These are phyloP conservation scores for Trichoderma sp. DNA, from an alignment of 2,329 filamentous ascomycete species.

Conservation along the genomic window DNA sequence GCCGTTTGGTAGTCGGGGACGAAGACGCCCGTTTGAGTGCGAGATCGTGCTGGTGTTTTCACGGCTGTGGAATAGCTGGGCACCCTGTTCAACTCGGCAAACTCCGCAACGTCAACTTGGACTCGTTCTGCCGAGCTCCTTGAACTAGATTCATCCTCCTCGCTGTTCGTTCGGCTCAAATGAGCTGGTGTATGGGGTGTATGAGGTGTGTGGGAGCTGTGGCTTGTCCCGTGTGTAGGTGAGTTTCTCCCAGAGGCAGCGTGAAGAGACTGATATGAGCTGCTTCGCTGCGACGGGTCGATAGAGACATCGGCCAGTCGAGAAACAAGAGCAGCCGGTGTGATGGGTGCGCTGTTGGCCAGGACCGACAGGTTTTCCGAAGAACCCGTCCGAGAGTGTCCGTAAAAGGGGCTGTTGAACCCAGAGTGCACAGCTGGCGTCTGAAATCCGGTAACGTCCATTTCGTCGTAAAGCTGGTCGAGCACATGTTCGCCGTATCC, in stretches of 20 bases:
- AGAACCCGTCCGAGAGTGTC: constrained; percentile 71
- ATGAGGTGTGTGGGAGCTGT: constrained; percentile 40
- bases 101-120: constrained; percentile 57
- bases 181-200: constrained; percentile 44
- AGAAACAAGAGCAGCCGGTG: constrained; percentile 58
- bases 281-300: constrained; percentile 46
- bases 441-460: constrained; percentile 78
- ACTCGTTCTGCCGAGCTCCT: constrained; percentile 56
- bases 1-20: constrained; percentile 69
- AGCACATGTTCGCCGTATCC: constrained; percentile 87
- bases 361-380: constrained; percentile 70
- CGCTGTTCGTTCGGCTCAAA: constrained; percentile 55
- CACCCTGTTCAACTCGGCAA: constrained; percentile 67
- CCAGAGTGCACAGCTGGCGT: constrained; percentile 69
- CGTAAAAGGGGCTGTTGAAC: constrained; percentile 77
- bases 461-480: constrained; percentile 85
- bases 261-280: constrained; percentile 45
- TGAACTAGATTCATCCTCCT: constrained; percentile 49
- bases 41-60: constrained; percentile 58
- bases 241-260: constrained; percentile 45
- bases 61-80: constrained; percentile 77
- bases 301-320: constrained; percentile 68
- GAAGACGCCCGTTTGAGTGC: constrained; percentile 46
- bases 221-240: constrained; percentile 38
- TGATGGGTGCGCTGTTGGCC: constrained; percentile 32